A percentile compares a stretch with the other conserved stretches of the same genome.
These are phyloP conservation scores for Eimeria brunetti DNA, from an alignment of 169 alveolate genomes.

Conservation along the genomic window DNA sequence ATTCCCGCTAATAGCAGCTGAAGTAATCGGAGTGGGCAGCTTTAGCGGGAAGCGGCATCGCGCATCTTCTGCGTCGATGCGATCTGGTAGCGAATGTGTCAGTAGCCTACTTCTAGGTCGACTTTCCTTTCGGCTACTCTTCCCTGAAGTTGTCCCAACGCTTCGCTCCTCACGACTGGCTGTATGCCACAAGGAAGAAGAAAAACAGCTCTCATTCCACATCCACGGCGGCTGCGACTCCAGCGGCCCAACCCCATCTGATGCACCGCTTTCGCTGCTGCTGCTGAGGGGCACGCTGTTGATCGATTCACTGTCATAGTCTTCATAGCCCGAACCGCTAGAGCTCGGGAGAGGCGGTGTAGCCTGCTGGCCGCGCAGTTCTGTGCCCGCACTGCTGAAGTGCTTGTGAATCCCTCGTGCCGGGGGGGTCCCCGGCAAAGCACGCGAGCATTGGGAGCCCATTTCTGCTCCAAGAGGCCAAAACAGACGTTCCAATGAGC, in stretches of 20 bases:
- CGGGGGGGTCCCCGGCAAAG: background rate
- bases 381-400: background rate
- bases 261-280: background rate
- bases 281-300: background rate
- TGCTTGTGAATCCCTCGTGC: background rate
- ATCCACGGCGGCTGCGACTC: background rate
- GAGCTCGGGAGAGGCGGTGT: background rate
- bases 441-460: slow-evolving; percentile 24
- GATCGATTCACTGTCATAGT: background rate
- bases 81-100: slow-evolving; percentile 39
- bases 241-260: background rate
- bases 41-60: background rate
- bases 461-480: background rate
- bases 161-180: background rate
- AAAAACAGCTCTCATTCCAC: background rate
- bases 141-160: background rate
- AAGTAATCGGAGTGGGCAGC: background rate
- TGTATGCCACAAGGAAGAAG: slow-evolving; percentile 3
- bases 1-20: background rate
- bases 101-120: background rate
- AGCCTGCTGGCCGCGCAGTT: background rate
- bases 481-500: background rate
- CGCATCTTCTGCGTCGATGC: slow-evolving; percentile 6
- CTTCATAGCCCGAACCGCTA: background rate
- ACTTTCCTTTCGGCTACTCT: background rate